phyloP scores from a whole-genome alignment of 2,329 filamentous ascomycete genomes.

The Cryphonectria carpinicola region DNA sequence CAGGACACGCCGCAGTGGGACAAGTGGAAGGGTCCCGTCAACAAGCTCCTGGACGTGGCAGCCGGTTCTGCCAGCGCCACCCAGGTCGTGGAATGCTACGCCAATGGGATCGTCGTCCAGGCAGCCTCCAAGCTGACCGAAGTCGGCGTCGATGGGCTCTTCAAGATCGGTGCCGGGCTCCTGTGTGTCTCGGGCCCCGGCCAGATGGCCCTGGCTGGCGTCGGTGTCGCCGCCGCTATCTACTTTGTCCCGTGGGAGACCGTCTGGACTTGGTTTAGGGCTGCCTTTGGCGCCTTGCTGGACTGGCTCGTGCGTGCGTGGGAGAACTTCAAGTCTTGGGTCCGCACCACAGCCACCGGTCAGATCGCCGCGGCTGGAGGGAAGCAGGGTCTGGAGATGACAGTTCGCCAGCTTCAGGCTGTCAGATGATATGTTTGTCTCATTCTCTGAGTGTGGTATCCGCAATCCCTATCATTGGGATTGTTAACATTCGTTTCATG shows the following conservation, averaged over 20 bases:
- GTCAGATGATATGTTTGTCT: neutral
- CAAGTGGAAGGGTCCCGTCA: constrained; percentile 28
- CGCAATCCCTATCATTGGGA: neutral
- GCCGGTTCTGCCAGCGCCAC: constrained; percentile 22
- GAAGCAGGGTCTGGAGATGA: constrained; percentile 17
- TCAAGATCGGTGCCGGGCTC: constrained; percentile 24
- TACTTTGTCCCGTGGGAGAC: constrained; percentile 29
- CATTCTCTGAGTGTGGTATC: neutral
- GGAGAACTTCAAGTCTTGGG: constrained; percentile 29
- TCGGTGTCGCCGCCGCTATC: constrained; percentile 22
- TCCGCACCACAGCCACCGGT: neutral
- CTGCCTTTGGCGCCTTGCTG: constrained; percentile 24
- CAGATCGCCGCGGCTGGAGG: constrained; percentile 4
- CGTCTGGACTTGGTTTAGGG: constrained; percentile 26
- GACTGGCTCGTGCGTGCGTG: constrained; percentile 20
- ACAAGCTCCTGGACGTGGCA: constrained; percentile 29
- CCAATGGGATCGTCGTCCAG: constrained; percentile 28
- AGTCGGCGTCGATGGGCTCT: constrained; percentile 21
- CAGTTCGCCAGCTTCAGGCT: constrained; percentile 2
- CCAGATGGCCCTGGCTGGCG: constrained; percentile 24
- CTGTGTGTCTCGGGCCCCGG: constrained; percentile 25
- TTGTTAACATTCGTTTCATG: neutral
- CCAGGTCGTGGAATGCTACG: constrained; percentile 28
- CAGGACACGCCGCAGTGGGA: constrained; percentile 27
- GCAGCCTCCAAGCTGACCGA: constrained; percentile 23